phyloP scores from a whole-genome alignment of 2,329 filamentous ascomycete genomes.

The Aureobasidium sp. region DNA sequence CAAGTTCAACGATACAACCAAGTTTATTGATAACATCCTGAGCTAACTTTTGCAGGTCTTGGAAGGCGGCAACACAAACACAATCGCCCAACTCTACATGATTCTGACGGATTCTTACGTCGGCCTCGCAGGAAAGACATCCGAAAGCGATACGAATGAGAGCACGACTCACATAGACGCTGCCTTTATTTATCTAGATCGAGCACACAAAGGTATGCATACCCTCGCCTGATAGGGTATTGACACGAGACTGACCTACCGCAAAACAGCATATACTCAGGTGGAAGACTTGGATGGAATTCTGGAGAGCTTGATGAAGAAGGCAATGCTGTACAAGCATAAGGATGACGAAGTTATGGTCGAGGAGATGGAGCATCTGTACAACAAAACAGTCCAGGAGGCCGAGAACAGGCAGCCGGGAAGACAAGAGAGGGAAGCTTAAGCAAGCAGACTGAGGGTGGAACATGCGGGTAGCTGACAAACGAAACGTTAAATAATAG shows the following conservation, averaged over 20 bases:
- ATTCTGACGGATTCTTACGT: constrained; percentile 70
- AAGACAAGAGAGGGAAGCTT: constrained; percentile 1
- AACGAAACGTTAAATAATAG: constrained; percentile 15
- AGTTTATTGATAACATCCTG: neutral
- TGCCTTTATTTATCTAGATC: constrained; percentile 26
- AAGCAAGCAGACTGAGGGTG: neutral
- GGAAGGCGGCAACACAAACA: constrained; percentile 58
- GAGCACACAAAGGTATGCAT: constrained; percentile 29
- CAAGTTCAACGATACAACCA: constrained; percentile 28
- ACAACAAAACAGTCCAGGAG: constrained; percentile 15
- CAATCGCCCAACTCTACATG: constrained; percentile 62
- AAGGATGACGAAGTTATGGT: constrained; percentile 17
- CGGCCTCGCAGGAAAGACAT: constrained; percentile 59
- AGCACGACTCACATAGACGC: constrained; percentile 23
- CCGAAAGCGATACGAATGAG: constrained; percentile 27
- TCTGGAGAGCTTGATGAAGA: constrained; percentile 76
- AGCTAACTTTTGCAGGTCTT: constrained; percentile 37
- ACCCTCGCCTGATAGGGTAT: neutral
- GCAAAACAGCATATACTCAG: constrained; percentile 49
- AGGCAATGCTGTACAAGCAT: constrained; percentile 42
- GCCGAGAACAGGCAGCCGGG: constrained; percentile 15
- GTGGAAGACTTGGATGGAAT: constrained; percentile 64
- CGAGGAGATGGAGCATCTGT: constrained; percentile 19
- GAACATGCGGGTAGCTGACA: neutral
- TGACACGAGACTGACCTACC: neutral